These are phyloP conservation scores for Marsdenia floribunda DNA, from an alignment of 257 asterid species.

Conservation along the genomic window DNA sequence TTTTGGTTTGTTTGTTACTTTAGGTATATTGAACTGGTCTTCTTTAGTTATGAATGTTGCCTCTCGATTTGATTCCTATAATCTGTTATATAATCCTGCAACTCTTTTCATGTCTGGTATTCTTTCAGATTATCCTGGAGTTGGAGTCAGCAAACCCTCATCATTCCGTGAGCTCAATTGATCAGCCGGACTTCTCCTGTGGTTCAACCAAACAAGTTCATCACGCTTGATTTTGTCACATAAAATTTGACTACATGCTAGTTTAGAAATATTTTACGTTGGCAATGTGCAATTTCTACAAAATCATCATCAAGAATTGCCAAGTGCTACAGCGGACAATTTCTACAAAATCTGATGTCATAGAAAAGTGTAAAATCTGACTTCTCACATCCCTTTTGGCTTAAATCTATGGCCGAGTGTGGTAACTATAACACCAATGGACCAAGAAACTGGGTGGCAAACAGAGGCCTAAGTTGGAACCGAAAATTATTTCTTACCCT, in stretches of 20 bases:
- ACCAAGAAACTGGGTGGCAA: too few species aligned
- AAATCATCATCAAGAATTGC: too few species aligned
- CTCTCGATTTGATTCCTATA: not conserved
- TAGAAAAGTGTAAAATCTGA: too few species aligned
- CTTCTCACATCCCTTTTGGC: too few species aligned
- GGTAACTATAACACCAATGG: too few species aligned
- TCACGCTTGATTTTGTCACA: not conserved
- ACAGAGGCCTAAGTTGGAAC: too few species aligned
- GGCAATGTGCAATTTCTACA: not conserved
- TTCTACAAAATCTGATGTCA: not conserved
- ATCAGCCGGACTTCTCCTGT: constrained; percentile 71
- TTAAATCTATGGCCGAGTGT: too few species aligned
- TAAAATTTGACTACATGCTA: not conserved
- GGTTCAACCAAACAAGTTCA: constrained; percentile 10
- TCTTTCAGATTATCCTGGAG: constrained; percentile 68
- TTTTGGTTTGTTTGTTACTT: not conserved
- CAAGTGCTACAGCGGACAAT: too few species aligned
- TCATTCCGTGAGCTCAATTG: constrained; percentile 48
- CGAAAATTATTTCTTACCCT: too few species aligned
- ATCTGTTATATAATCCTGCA: not conserved
- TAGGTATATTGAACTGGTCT: not conserved
- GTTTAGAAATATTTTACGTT: too few species aligned
- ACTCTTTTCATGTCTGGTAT: not conserved
- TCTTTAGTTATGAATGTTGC: not conserved
- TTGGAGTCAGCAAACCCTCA: constrained; percentile 54